Evolutionary conservation across 2,329 filamentous ascomycete genomes (phyloP).

Genomic region (Pezicula radicicola): DNA sequence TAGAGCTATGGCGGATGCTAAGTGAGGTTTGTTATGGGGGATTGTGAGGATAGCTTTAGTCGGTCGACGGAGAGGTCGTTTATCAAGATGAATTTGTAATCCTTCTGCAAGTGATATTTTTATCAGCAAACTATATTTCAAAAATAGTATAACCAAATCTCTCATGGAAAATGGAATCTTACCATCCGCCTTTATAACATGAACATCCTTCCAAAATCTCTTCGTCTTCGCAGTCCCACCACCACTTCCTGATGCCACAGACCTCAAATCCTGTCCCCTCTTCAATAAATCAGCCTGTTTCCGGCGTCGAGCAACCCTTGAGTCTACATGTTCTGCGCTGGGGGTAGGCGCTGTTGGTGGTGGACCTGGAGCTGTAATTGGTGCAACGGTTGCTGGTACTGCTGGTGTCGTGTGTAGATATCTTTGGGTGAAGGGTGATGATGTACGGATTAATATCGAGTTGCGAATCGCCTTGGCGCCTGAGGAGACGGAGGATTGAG

Average conservation of each 20-base stretch:
- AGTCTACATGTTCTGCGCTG: constrained; percentile 30
- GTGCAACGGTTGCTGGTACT: constrained; percentile 27
- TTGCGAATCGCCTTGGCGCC: constrained; percentile 9
- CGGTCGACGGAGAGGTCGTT: constrained; percentile 74
- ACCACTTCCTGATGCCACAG: constrained; percentile 31
- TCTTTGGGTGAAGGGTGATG: constrained; percentile 9
- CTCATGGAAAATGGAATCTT: constrained; percentile 18
- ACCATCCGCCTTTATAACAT: constrained; percentile 67
- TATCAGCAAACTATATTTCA: constrained; percentile 3
- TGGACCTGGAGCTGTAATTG: constrained; percentile 55
- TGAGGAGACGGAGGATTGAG: constrained; percentile 14
- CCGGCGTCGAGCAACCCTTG: constrained; percentile 46
- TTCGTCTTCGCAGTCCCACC: constrained; percentile 47
- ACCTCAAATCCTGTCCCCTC: constrained; percentile 46
- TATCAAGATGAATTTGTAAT: constrained; percentile 68
- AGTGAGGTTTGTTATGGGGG: constrained; percentile 71
- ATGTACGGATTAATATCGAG: not conserved
- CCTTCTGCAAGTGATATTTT: constrained; percentile 18
- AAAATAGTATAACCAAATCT: not conserved
- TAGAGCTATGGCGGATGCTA: constrained; percentile 80
- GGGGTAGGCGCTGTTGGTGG: constrained; percentile 54
- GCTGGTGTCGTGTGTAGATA: constrained; percentile 22
- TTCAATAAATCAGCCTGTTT: constrained; percentile 54
- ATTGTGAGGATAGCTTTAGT: constrained; percentile 70
- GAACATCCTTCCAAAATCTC: constrained; percentile 87